phyloP scores from a whole-genome alignment of 148 eudicot genomes.

The Persicaria tinctoria region DNA sequence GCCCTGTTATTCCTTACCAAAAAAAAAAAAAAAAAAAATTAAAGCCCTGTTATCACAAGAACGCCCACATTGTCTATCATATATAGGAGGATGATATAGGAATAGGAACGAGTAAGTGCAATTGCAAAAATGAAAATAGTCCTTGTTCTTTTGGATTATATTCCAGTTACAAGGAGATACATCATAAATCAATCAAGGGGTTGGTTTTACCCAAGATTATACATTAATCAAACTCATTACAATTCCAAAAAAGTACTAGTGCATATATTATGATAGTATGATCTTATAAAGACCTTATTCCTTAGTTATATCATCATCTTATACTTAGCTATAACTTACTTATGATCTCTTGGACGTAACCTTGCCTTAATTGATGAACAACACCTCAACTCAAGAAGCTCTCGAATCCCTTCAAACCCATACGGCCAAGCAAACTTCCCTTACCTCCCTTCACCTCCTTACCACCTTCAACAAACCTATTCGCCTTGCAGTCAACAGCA shows the following conservation, averaged over 20 bases:
- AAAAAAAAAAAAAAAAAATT: no score
- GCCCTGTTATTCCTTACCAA: no score
- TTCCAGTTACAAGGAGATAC: no score
- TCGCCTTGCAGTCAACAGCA: conserved; percentile 47
- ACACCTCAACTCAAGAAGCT: not conserved
- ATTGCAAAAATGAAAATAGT: no score
- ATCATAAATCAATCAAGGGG: no score
- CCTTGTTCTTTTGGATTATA: no score
- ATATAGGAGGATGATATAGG: no score
- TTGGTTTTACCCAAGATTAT: not conserved
- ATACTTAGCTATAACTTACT: not conserved
- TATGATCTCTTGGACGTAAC: not conserved
- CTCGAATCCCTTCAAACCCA: conserved; percentile 2
- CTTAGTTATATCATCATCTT: not conserved
- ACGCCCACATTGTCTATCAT: no score
- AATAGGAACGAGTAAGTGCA: no score
- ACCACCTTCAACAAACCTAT: conserved; percentile 23
- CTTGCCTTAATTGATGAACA: not conserved
- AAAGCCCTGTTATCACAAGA: no score
- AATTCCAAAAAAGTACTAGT: not conserved
- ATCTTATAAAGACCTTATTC: conserved; percentile 6
- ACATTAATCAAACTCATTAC: not conserved
- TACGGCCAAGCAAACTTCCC: not conserved
- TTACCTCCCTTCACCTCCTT: not conserved
- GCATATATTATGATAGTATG: not conserved